Evolutionary conservation across 768 basidiomycete species (phyloP).

Genomic region (Lanmaoa rubissima): DNA sequence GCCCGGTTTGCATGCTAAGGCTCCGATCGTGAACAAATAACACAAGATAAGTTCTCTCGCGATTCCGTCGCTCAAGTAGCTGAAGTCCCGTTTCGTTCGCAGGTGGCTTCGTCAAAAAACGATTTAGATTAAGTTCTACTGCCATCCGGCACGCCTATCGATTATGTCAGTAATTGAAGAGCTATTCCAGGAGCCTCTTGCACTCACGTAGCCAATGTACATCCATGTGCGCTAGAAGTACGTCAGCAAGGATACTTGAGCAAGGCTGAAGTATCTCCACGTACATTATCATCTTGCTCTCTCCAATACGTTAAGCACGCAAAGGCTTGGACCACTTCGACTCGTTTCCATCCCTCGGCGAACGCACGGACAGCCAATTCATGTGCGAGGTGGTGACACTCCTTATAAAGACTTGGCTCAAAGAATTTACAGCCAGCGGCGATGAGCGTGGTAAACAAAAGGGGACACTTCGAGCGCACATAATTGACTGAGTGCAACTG

Average conservation of each 20-base stretch:
- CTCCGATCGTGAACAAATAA: constrained; percentile 85
- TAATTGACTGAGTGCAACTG: constrained; percentile 77
- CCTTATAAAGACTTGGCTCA: constrained; percentile 61
- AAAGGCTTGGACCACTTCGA: constrained; percentile 88
- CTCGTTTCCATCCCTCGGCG: constrained; percentile 70
- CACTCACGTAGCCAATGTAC: constrained; percentile 78
- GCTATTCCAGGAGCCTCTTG: neutral
- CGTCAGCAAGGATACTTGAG: constrained; percentile 11
- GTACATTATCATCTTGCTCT: constrained; percentile 79
- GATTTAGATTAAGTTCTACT: constrained; percentile 78
- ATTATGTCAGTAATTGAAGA: constrained; percentile 2
- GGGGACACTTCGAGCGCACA: constrained; percentile 75
- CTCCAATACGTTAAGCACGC: constrained; percentile 89
- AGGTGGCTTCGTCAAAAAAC: constrained; percentile 55
- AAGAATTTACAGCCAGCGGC: constrained; percentile 87
- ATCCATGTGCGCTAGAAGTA: constrained; percentile 71
- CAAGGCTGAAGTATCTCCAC: constrained; percentile 21
- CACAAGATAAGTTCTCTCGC: constrained; percentile 84
- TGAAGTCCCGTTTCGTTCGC: constrained; percentile 63
- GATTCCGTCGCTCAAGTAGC: constrained; percentile 72
- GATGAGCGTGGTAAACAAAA: constrained; percentile 82
- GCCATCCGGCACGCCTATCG: constrained; percentile 82
- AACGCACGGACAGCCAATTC: constrained; percentile 78
- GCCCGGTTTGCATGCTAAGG: constrained; percentile 81
- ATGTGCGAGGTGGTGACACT: constrained; percentile 69